These are phyloP conservation scores for Sphagnum tenellum DNA, from an alignment of 225 moss, liverwort and hornwort species.

Conservation along the genomic window DNA sequence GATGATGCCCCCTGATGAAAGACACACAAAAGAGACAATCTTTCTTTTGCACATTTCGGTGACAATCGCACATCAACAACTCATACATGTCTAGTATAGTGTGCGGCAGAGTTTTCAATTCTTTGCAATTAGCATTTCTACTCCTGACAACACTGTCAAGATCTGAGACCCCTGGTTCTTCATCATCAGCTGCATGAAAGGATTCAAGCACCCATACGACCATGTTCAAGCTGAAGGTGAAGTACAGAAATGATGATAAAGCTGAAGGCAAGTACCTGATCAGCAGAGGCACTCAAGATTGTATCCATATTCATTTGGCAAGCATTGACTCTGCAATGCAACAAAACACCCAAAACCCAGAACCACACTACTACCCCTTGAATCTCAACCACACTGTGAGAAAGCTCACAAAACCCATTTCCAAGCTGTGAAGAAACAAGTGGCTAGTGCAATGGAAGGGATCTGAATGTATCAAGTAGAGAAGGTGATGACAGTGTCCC, in stretches of 20 bases:
- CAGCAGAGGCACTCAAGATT: conserved; percentile 68
- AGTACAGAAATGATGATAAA: not conserved
- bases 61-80: no score
- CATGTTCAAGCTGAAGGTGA: no score
- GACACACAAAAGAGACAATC: not conserved
- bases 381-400: conserved; percentile 22
- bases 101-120: no score
- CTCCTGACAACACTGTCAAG: no score
- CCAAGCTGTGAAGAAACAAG: not conserved
- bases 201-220: no score
- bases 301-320: conserved; percentile 68
- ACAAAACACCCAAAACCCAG: conserved; percentile 6
- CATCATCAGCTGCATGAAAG: no score
- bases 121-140: no score
- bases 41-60: no score
- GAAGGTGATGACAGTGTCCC: not conserved
- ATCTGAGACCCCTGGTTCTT: no score
- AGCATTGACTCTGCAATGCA: conserved; percentile 51
- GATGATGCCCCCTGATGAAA: not conserved
- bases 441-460: not conserved
- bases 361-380: conserved; percentile 4
- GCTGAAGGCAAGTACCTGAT: conserved; percentile 30
- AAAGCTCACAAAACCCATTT: conserved; percentile 1
- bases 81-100: no score
- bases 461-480: not conserved